Evolutionary conservation across 805 yeast species (phyloP), one percentile per base, ranked within the genome.

Genomic region (Candida xyloterini): DNA sequence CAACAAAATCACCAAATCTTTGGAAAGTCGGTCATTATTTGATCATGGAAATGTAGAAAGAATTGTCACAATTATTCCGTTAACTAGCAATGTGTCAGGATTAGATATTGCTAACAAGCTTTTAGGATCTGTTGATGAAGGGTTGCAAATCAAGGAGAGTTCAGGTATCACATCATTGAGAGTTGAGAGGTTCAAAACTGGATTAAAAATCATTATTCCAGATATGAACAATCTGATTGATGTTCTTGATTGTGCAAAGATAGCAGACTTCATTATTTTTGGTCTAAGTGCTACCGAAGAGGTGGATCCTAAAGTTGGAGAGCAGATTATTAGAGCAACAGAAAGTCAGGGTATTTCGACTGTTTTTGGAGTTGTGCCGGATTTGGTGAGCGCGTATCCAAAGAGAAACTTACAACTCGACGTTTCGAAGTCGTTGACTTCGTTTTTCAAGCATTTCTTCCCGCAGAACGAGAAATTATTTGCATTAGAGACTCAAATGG

Each of bases 311-410:
- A 74, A 73, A 27, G 76, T 78, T 52, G 98, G 98, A 34, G 99
- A 93, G 65, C 90, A 87, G 55, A 78, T 90, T 21, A 70, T 93
- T 41, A 79, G 98, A 63, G 86, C 96, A 2, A 73, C 90, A 25
- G 88, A 86, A 55, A 75, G 90, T 10, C 99, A 95, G 67, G 98
- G 98, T 70, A 83, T 90, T 10, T 82, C 95, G 0, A 77, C 88
- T 4, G 81, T 80, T 1, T 67, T 84, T 40, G 93, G 95, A 21
- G 87, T 86, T 9, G 76, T 90, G 20, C 78, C 93, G 7, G 87
- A 88, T 53, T 59, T 89, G 24, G 76, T 82, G 1, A 57, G 74
- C 2, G 76, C 79, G 1, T 85, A 78, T 50, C 81, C 84, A 28
- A 84, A 83, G 62, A 79, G 75, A 54, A 87, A 87, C 56, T 76